Evolutionary conservation across 345 rosid genomes (phyloP).

Genomic region (Murraya paniculata): DNA sequence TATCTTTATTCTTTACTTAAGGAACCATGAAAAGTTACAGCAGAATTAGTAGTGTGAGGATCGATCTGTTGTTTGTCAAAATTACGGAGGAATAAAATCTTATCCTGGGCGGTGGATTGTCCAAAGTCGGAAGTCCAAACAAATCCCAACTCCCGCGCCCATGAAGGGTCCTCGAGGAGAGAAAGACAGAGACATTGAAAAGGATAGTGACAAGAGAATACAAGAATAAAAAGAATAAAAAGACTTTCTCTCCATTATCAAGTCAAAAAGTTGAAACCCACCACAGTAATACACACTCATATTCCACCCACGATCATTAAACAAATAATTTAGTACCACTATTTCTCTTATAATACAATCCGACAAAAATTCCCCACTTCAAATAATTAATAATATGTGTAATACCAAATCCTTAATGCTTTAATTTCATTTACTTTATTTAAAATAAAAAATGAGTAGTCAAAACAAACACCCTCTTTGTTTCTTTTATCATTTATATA

Average conservation of each 20-base stretch:
- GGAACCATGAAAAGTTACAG: background rate
- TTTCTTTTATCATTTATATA: slow-evolving; percentile 15
- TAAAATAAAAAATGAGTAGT: slow-evolving; percentile 20
- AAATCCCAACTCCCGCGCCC: slow-evolving; percentile 16
- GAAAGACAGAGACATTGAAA: slow-evolving; percentile 10
- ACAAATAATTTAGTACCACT: background rate
- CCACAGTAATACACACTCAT: slow-evolving; percentile 35
- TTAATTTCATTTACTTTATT: background rate
- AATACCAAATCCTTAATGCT: background rate
- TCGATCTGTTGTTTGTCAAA: slow-evolving; percentile 5
- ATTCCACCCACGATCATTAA: slow-evolving; percentile 39
- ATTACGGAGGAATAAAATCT: slow-evolving; percentile 18
- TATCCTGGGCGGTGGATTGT: slow-evolving; percentile 7
- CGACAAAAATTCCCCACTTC: slow-evolving; percentile 26
- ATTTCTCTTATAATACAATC: slow-evolving; percentile 9
- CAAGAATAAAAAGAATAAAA: slow-evolving; percentile 37
- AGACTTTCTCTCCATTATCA: slow-evolving; percentile 31
- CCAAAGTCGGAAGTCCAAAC: slow-evolving; percentile 31
- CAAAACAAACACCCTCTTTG: slow-evolving; percentile 31
- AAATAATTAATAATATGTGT: background rate
- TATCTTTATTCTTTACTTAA: too few species aligned
- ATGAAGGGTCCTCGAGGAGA: slow-evolving; percentile 17
- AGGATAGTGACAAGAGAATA: slow-evolving; percentile 27
- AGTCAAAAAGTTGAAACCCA: slow-evolving; percentile 50
- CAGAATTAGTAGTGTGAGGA: background rate